A percentile compares a stretch with the other conserved stretches of the same genome.
Conservation (phyloP, 179 eudicot species). For the Pouteria campechiana region DNA sequence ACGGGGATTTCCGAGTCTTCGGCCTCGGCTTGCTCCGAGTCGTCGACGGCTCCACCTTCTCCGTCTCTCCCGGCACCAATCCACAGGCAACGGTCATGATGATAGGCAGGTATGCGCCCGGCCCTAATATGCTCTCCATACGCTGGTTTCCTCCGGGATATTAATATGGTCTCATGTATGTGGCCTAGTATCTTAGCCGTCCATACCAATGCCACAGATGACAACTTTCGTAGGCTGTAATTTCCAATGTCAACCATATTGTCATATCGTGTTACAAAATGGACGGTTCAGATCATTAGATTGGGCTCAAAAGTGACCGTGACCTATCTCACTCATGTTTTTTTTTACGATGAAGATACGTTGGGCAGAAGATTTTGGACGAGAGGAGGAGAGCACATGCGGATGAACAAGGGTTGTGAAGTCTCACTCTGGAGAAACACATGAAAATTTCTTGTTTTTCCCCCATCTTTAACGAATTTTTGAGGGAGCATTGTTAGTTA, state of each 20-base stretch:
- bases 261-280: not conserved
- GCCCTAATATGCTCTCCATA: too few relatives aligned
- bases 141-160: too few relatives aligned
- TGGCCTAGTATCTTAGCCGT: not conserved
- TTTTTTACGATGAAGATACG: constrained; percentile 26
- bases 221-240: not conserved
- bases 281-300: not conserved
- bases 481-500: too few relatives aligned
- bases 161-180: not conserved
- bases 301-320: not conserved
- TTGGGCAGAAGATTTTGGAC: constrained; percentile 29
- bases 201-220: not conserved
- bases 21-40: constrained; percentile 58
- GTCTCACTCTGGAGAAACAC: too few relatives aligned
- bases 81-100: constrained; percentile 89
- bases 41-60: constrained; percentile 67
- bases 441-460: too few relatives aligned
- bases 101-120: constrained; percentile 96
- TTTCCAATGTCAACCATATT: not conserved
- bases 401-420: too few relatives aligned
- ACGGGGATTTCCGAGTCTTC: constrained; percentile 43
- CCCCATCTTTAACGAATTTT: too few relatives aligned
- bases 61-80: constrained; percentile 84
- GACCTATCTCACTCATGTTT: constrained; percentile 1
- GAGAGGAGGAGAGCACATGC: constrained; percentile 19